Evolutionary conservation across 345 rosid genomes (phyloP), one percentile per base, ranked within the genome.

Genomic region (Eucalyptus brandiana): DNA sequence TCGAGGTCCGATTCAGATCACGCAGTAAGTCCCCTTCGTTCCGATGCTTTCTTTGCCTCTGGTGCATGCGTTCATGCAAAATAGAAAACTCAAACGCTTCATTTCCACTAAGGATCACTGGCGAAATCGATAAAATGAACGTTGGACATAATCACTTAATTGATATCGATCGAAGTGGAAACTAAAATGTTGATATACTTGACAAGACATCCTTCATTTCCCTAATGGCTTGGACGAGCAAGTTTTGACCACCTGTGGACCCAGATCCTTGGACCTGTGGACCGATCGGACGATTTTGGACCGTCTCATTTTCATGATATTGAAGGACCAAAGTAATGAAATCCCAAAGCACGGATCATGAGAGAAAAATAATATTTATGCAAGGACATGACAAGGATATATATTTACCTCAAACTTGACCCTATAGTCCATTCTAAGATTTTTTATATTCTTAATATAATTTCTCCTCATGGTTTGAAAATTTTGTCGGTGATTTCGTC

Each of bases 1-100:
- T 42, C 93, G 93, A 13, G 93, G 91, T 32, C 92, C 93, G 51
- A 92, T 90, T 37, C 92, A 91, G 89, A 87, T 91, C 49, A 18
- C 92, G 24, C 50, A 92, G 92, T 91, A 90, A 92, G 92, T 88
- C 88, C 49, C 53, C 30, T 26, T 30, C 18, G 15, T 47, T 23
- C 2, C 26, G 85, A 85, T 60, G 28, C 15, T 89, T 47, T 37
- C 24, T 89, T 32, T 40, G 56, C 26, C 34, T n/a, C 58, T 10
- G 50, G 50, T 69, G 2, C 42, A 67, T 67, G 42, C 40, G 80
- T 32, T 34, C 80, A 18, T 9, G 80, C 80, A 18, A 19, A 18
- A 69, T 9, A 34, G 7, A 28, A 60, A 28, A 28, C 1, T 28
- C 7, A 60, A 60, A 28, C 32, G 32, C 67, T 60, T 60, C 67